phyloP scores from a whole-genome alignment of 2,329 filamentous ascomycete genomes.

The Exserohilum rostratum region DNA sequence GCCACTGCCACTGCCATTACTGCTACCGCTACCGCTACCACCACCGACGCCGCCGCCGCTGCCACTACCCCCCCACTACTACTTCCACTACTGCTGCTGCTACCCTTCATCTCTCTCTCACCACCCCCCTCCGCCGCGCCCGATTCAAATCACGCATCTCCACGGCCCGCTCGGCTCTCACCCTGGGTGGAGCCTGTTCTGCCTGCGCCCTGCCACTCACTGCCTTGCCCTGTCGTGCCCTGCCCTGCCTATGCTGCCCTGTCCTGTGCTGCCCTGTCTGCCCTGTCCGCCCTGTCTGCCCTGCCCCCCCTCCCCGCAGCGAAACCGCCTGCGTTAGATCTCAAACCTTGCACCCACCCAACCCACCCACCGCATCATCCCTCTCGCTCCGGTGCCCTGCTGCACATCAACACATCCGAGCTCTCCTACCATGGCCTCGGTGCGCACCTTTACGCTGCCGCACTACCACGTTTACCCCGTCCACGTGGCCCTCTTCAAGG shows the following conservation, averaged over 20 bases:
- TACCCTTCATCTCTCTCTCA: too few relatives aligned
- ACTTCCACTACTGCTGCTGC: too few relatives aligned
- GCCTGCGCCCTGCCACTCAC: not conserved
- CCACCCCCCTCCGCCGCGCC: not conserved
- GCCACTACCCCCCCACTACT: too few relatives aligned
- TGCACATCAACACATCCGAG: conserved; percentile 14
- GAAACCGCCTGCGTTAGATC: not conserved
- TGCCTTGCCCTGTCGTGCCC: not conserved
- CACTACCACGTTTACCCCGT: conserved; percentile 75
- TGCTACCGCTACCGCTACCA: too few relatives aligned
- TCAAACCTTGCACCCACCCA: not conserved
- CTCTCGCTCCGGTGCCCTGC: not conserved
- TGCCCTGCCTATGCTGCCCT: not conserved
- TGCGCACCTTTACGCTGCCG: conserved; percentile 74
- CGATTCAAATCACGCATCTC: not conserved
- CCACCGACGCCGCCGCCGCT: too few relatives aligned
- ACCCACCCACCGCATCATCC: conserved; percentile 1
- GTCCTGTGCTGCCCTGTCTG: not conserved
- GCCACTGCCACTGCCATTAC: too few relatives aligned
- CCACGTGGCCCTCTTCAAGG: conserved; percentile 75
- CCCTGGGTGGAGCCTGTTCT: not conserved
- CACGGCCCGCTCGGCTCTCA: not conserved
- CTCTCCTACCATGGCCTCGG: conserved; percentile 50
- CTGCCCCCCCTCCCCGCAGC: not conserved
- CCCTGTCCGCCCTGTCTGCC: not conserved